Evolutionary conservation across 2,329 filamentous ascomycete genomes (phyloP).

Genomic region (Colletotrichum musicola): DNA sequence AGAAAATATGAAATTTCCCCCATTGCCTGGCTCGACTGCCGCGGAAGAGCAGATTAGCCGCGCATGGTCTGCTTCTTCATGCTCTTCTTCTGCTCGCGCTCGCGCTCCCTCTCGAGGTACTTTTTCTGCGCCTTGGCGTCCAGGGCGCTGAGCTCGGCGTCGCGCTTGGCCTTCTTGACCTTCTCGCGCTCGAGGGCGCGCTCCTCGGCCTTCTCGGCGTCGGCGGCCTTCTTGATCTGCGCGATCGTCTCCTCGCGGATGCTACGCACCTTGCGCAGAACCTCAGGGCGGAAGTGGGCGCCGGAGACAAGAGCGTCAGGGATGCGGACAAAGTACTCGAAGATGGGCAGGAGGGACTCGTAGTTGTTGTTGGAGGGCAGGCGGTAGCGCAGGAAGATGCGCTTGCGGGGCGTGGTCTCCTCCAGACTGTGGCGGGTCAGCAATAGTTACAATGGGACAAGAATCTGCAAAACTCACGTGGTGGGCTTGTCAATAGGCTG

Average conservation of each 20-base stretch:
- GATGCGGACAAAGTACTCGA: slow-evolving; percentile 86
- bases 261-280: slow-evolving; percentile 83
- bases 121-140: slow-evolving; percentile 89
- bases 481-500: slow-evolving; percentile 88
- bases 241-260: slow-evolving; percentile 84
- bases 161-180: slow-evolving; percentile 89
- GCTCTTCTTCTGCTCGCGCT: slow-evolving; percentile 74
- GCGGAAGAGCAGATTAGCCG: slow-evolving; percentile 49
- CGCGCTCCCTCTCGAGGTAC: slow-evolving; percentile 83
- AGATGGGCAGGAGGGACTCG: slow-evolving; percentile 76
- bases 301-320: slow-evolving; percentile 81
- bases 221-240: slow-evolving; percentile 82
- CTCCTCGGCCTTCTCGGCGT: slow-evolving; percentile 86
- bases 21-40: no score
- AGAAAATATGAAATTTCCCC: no score
- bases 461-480: slow-evolving; percentile 70
- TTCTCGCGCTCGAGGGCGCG: slow-evolving; percentile 78
- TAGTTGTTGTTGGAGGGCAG: slow-evolving; percentile 75
- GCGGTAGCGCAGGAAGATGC: slow-evolving; percentile 82
- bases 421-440: slow-evolving; percentile 72
- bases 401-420: slow-evolving; percentile 87
- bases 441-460: no score
- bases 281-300: slow-evolving; percentile 91
- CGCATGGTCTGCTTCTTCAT: slow-evolving; percentile 68
- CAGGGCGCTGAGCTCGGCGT: slow-evolving; percentile 81